Evolutionary conservation across 1,139 yeast species (phyloP), one percentile per base, ranked within the genome.

Genomic region (Schizosaccharomyces versatilis): DNA sequence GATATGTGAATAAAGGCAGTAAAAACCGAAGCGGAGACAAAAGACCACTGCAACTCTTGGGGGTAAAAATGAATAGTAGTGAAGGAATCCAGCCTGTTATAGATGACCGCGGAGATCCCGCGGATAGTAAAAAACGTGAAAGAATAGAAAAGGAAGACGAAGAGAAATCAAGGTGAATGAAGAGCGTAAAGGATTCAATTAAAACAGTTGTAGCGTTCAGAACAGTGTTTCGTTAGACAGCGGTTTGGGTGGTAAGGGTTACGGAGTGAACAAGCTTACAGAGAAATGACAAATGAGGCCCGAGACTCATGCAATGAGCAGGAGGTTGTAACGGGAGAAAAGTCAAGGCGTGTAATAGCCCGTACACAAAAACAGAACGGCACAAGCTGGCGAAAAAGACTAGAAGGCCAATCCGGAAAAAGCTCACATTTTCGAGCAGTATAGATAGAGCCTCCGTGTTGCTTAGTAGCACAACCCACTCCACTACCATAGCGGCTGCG

Each of bases 381-480:
- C 19, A 15, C 15, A 44, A n/a, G 15, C 49, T 44, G 38, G 49
- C 19, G 32, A 44, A 32, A 24, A 44, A 36, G 32, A 44, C 49
- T 3, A 44, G 19, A 9, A 44, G 9, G 7, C 49, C 49, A 19
- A 44, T 44, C 12, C 32, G 19, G 6, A 32, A 17, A 44, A 24
- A 44, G 9, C 49, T 32, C 19, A 3, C n/a, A 6, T 32, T 44
- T 24, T 36, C 49, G 3, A 36, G 19, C 15, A 44, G 32, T 17
- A 44, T 44, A 3, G 38, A 44, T 49, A 84, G 65, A 0, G 88
- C 81, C 62, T 84, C 95, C 1, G 81, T 68, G 10, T 79, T 72
- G 60, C 77, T 81, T 55, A 81, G 65, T 52, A 75, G 73, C 0
- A 84, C 81, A 3, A 81, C 75, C 62, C 78, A 69, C 57, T 76